Evolutionary conservation across 176 grass and related monocot genomes (phyloP).

Genomic region (Oryza rufipogon): DNA sequence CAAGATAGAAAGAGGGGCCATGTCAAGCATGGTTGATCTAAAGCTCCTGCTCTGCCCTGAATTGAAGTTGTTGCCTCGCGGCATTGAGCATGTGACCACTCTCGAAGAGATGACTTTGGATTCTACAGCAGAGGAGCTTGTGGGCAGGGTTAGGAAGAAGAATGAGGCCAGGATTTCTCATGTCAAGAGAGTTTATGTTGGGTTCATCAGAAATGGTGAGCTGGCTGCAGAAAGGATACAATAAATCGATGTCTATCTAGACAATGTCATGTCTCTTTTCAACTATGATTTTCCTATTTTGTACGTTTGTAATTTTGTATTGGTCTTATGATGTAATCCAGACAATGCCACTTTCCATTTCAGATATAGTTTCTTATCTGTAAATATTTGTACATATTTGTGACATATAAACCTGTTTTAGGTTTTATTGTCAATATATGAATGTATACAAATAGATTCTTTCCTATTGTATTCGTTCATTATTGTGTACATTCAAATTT

Average conservation of each 20-base stretch:
- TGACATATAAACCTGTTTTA: not conserved
- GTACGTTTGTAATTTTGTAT: not conserved
- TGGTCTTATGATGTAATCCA: not conserved
- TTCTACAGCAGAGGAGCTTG: slow-evolving; percentile 19
- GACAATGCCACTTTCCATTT: not conserved
- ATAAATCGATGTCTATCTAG: not conserved
- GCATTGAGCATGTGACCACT: slow-evolving; percentile 33
- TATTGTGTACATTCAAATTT: not conserved
- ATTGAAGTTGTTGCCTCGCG: slow-evolving; percentile 32
- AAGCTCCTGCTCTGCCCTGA: slow-evolving; percentile 41
- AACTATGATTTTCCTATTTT: not conserved
- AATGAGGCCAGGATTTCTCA: slow-evolving; percentile 36
- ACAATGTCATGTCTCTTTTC: not conserved
- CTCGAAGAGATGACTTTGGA: slow-evolving; percentile 45
- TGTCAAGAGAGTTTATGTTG: slow-evolving; percentile 37
- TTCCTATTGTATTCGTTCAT: not conserved
- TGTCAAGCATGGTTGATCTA: slow-evolving; percentile 15
- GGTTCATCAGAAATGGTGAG: slow-evolving; percentile 39
- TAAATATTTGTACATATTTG: not conserved
- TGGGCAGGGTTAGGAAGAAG: slow-evolving; percentile 22
- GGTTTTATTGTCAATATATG: not conserved
- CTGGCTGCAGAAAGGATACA: slow-evolving; percentile 14
- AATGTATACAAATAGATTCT: not conserved
- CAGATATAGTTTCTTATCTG: not conserved
- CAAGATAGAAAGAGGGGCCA: slow-evolving; percentile 34